Evolutionary conservation across 73 alveolate species (phyloP).

Genomic region (Symbiodinium pilosum): DNA sequence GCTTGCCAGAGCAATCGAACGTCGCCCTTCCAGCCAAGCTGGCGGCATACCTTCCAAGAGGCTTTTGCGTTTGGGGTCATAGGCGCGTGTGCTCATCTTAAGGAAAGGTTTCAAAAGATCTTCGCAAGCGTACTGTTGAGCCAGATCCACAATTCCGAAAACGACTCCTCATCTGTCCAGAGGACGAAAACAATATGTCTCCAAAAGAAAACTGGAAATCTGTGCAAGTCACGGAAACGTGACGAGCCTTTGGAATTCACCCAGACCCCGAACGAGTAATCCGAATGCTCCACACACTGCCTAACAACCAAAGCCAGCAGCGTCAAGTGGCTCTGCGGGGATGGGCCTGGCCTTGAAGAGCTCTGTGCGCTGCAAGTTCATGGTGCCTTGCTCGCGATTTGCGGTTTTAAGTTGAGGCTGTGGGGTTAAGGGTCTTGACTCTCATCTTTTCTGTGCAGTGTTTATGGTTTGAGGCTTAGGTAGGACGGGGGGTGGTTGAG

Average conservation of each 20-base stretch:
- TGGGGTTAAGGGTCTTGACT: background rate
- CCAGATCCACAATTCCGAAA: too few species aligned
- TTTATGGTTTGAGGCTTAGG: too few species aligned
- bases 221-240: background rate
- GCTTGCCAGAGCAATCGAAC: constrained; percentile 77
- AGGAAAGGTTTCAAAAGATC: too few species aligned
- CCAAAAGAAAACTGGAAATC: background rate
- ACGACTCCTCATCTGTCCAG: too few species aligned
- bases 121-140: too few species aligned
- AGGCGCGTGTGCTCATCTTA: too few species aligned
- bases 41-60: constrained; percentile 38
- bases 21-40: constrained; percentile 55
- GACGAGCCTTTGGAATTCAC: background rate
- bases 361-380: constrained; percentile 68
- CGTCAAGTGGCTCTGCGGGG: background rate
- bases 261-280: background rate
- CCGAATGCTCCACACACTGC: background rate
- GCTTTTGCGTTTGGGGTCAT: too few species aligned
- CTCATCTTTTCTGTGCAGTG: too few species aligned
- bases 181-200: too few species aligned
- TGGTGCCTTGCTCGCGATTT: constrained; percentile 29
- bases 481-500: too few species aligned
- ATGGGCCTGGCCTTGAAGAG: constrained; percentile 25
- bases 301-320: background rate
- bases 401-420: background rate